Evolutionary conservation across 73 alveolate genomes (phyloP).

Genomic region (Breviolum minutum): DNA sequence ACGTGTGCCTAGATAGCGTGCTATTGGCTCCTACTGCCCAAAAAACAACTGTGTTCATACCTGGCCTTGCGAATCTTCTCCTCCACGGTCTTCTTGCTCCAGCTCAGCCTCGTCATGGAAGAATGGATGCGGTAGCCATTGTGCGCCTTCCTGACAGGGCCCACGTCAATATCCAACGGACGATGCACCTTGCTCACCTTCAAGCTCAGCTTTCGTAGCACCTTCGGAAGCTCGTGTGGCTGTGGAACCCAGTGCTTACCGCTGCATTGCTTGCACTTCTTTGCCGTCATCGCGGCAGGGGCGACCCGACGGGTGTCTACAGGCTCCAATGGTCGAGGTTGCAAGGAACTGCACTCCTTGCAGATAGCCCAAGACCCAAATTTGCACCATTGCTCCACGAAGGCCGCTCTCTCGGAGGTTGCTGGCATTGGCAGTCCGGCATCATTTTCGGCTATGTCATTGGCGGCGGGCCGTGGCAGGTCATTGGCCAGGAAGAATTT

Average conservation of each 20-base stretch:
- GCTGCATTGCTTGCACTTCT: not conserved
- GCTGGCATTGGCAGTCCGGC: not conserved
- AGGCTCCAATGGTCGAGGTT: conserved; percentile 7
- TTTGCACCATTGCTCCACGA: not conserved
- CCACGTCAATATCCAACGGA: too few species aligned
- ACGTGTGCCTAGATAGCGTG: not conserved
- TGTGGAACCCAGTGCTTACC: not conserved
- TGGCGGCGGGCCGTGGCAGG: not conserved
- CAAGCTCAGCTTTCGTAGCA: not conserved
- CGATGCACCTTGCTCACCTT: too few species aligned
- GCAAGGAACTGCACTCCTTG: not conserved
- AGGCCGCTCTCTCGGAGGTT: not conserved
- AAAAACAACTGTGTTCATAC: not conserved
- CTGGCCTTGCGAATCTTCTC: too few species aligned
- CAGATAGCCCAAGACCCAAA: conserved; percentile 28
- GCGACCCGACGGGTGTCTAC: not conserved
- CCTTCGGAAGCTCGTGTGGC: not conserved
- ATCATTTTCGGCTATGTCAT: too few species aligned
- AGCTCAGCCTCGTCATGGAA: too few species aligned
- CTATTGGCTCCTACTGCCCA: not conserved
- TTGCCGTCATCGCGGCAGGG: not conserved
- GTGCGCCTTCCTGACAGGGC: too few species aligned
- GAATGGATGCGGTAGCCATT: too few species aligned
- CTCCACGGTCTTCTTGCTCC: too few species aligned
- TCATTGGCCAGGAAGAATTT: conserved; percentile 26